Evolutionary conservation across 345 rosid species (phyloP).

Genomic region (Kernera saxatilis): DNA sequence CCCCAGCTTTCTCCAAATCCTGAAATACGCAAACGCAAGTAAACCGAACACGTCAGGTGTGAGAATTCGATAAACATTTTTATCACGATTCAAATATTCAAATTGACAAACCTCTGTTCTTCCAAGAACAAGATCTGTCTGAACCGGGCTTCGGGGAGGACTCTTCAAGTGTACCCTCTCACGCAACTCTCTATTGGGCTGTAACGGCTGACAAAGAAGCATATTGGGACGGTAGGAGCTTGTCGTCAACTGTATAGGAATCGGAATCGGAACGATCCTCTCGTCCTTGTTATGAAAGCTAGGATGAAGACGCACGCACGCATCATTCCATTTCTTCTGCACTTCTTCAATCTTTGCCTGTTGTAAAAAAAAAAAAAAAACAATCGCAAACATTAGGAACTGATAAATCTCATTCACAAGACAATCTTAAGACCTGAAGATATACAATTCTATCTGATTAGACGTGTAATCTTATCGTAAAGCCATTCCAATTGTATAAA

Average conservation of each 20-base stretch:
- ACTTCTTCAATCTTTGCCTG: slow-evolving; percentile 39
- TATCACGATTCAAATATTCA: background rate
- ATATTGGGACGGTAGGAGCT: slow-evolving; percentile 46
- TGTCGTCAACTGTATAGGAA: slow-evolving; percentile 40
- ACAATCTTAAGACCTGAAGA: no score
- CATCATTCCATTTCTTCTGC: slow-evolving; percentile 84
- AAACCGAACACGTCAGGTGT: slow-evolving; percentile 29
- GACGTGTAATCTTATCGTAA: background rate
- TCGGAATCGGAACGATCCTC: slow-evolving; percentile 37
- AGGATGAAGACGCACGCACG: slow-evolving; percentile 68
- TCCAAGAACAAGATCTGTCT: slow-evolving; percentile 85
- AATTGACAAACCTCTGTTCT: slow-evolving; percentile 34
- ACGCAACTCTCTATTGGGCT: slow-evolving; percentile 40
- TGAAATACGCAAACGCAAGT: background rate
- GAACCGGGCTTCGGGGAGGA: slow-evolving; percentile 70
- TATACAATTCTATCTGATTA: no score
- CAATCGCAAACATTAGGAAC: no score
- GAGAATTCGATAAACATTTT: slow-evolving; percentile 16
- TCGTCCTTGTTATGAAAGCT: slow-evolving; percentile 50
- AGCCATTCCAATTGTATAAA: background rate
- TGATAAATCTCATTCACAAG: background rate
- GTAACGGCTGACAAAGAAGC: slow-evolving; percentile 52
- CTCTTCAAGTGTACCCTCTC: slow-evolving; percentile 36
- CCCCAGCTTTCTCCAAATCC: slow-evolving; percentile 34
- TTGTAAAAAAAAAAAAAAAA: slow-evolving; percentile 7